Evolutionary conservation across 257 asterid species (phyloP).

Genomic region (Gentiana macrophylla): DNA sequence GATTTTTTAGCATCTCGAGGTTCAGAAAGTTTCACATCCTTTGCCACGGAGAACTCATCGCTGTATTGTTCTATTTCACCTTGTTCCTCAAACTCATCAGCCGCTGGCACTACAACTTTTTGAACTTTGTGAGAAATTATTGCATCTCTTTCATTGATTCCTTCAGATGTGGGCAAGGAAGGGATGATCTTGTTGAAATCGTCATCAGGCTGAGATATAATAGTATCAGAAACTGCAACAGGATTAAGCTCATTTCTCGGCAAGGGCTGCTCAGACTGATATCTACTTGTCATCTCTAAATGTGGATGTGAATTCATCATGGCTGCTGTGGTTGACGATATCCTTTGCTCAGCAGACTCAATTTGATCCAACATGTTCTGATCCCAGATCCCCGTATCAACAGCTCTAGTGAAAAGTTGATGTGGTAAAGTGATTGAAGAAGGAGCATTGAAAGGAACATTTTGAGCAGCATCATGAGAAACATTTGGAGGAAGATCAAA

Average conservation of each 20-base stretch:
- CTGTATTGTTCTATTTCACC: slow-evolving; percentile 23
- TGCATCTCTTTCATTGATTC: slow-evolving; percentile 15
- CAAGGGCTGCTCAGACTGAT: slow-evolving; percentile 18
- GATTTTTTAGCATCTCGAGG: slow-evolving; percentile 39
- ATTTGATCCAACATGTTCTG: slow-evolving; percentile 27
- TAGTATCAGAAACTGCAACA: slow-evolving; percentile 16
- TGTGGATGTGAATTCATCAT: slow-evolving; percentile 16
- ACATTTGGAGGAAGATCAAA: slow-evolving; percentile 28
- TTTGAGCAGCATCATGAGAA: slow-evolving; percentile 36
- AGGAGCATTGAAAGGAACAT: slow-evolving; percentile 32
- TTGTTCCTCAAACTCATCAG: slow-evolving; percentile 16
- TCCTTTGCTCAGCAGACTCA: slow-evolving; percentile 23
- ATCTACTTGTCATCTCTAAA: slow-evolving; percentile 19
- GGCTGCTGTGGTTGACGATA: slow-evolving; percentile 12
- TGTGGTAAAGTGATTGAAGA: slow-evolving; percentile 40
- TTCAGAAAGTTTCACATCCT: slow-evolving; percentile 44
- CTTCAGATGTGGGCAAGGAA: slow-evolving; percentile 17
- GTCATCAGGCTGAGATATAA: slow-evolving; percentile 22
- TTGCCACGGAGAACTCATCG: slow-evolving; percentile 28
- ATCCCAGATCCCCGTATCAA: slow-evolving; percentile 32
- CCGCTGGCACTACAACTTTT: slow-evolving; percentile 17
- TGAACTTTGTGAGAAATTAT: slow-evolving; percentile 15
- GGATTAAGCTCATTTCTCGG: slow-evolving; percentile 21
- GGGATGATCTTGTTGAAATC: slow-evolving; percentile 22
- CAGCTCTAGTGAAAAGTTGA: slow-evolving; percentile 25